Evolutionary conservation across 805 yeast species (phyloP), one percentile per base, ranked within the genome.

Genomic region (Wickerhamiella azyma): DNA sequence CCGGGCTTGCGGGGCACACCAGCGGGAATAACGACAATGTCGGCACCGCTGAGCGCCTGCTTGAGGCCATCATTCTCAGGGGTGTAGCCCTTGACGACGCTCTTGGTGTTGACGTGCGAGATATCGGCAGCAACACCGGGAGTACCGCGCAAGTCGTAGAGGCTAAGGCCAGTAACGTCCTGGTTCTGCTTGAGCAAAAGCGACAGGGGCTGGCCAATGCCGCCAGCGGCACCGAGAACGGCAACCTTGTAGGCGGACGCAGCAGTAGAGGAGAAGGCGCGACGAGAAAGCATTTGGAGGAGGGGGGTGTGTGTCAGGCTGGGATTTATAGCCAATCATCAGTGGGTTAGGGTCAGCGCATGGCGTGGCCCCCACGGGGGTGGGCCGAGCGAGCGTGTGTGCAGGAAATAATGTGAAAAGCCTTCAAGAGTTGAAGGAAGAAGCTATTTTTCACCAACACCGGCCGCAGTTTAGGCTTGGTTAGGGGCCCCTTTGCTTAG

Each of bases 1-100:
- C 96, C 96, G 56, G 96, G 96, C 73, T 86, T 88, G 77, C 94
- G 84, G 72, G 94, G 96, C 49, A 88, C 94, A 73, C 96, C 96
- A 48, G 96, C 96, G 63, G 96, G 96, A 67, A 88, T 84, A 55
- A 88, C 76, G 53, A 88, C 82, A 50, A 88, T 81, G 52, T 76
- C 80, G 49, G 85, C 72, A 50, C 75, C 81, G 50, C 73, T 69
- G 57, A 81, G 70, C 45, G 96, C 89, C 55, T 71, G 71, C 60
- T 72, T 70, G 55, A 88, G 69, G 48, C 83, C 85, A 48, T 72
- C 72, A 50, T 78, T 74, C 53, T 83, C 94, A 56, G 95, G 94
- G 49, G 84, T 74, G 74, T 74, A 88, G 54, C 96, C 96, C 55
- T 70, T 75, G 58, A 89, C 96, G 48, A 75, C 76, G 53, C 95